Evolutionary conservation across 2,329 filamentous ascomycete species (phyloP).

Genomic region (Alternaria infectoria): DNA sequence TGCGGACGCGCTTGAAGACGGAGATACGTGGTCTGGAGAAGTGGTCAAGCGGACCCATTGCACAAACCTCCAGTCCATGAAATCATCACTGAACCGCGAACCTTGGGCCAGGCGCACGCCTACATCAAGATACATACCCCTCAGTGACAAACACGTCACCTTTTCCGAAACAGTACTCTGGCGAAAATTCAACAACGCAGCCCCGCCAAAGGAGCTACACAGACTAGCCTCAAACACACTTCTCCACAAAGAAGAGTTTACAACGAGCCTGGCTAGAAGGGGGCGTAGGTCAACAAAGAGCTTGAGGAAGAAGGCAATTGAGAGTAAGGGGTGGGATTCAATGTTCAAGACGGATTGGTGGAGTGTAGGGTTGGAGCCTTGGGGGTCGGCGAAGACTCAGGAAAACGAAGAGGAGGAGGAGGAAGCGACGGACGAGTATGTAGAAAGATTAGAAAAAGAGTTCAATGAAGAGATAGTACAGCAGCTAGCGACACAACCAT

Average conservation of each 20-base stretch:
- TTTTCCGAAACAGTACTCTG: neutral
- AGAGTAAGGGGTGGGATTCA: neutral
- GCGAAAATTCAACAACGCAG: neutral
- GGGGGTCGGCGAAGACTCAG: neutral
- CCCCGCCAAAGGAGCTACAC: neutral
- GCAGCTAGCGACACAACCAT: neutral
- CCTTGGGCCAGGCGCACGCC: neutral
- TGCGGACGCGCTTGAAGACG: neutral
- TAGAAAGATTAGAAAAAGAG: neutral
- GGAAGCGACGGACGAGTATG: neutral
- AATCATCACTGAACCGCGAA: neutral
- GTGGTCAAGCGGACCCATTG: neutral
- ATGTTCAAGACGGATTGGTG: neutral
- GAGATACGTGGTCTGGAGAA: neutral
- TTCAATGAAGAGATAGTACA: accelerated
- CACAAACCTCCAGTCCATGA: neutral
- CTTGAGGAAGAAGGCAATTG: neutral
- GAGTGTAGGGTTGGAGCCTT: neutral
- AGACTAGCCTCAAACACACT: neutral
- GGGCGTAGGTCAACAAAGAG: neutral
- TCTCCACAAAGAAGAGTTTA: neutral
- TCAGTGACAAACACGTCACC: neutral
- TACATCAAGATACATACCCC: accelerated
- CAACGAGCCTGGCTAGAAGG: neutral
- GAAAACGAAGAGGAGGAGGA: no score